Base-by-base conservation (phyloP, 768 basidiomycete species). In the Termitomyces sp. region DNA sequence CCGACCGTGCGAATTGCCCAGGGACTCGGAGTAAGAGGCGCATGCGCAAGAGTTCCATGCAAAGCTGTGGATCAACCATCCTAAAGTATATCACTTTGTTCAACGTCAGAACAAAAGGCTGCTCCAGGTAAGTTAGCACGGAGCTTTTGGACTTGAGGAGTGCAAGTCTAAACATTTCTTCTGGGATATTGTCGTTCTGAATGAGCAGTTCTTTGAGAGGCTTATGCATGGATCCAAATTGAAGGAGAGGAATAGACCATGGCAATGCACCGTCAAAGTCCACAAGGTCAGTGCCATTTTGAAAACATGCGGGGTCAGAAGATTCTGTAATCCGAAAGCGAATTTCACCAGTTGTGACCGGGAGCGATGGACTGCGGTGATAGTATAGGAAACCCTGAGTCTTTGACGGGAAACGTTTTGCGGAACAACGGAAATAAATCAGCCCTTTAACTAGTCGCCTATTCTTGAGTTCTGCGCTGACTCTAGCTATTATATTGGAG, bases 371-470 rank as follows among this genome's bases (percentile, higher is more conserved):
- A 9, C 62, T 60, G 13, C 18, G 26, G 41, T 64, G 51, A 36
- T 57, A 64, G 53, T 67, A 67, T 18, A 67, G 41, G 39, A 66
- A 68, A 10, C 67, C 65, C 6, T 29, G 59, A 16, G 56, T 24
- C n/a, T 36, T n/a, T 10, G 27, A 8, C 1, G 50, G 50, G 10
- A 52, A 52, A n/a, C n/a, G n/a, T n/a, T n/a, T n/a, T n/a, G 16
- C 18, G 1, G 22, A 24, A 12, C 4, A 9, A 32, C 6, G 3
- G 13, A 22, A 53, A 29, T 5, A 5, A 2, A 5, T 6, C 22
- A 0, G 0, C 2, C 20, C 41, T 18, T 0, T 5, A 6, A 27
- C 8, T 1, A 6, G 4, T 7, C 27, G 37, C 5, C 37, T 41
- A 20, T 43, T 9, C 16, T 27, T 26, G 53, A 46, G 32, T 18